Conservation (phyloP, 2,329 filamentous ascomycete genomes). For the Xylaria sp. region DNA sequence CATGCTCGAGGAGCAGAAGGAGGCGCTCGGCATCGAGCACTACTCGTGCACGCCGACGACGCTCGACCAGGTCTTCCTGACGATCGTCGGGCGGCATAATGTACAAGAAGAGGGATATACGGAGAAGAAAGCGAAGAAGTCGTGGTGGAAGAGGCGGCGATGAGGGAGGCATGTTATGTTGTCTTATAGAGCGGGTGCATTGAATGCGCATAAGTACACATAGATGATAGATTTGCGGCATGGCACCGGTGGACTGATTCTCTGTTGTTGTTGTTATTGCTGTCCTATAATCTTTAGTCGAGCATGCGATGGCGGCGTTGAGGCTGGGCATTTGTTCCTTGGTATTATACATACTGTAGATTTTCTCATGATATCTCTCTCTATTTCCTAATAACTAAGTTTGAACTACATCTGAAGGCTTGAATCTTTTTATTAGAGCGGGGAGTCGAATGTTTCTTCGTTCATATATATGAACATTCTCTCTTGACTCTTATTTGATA, state of each 20-base stretch:
- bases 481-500: background rate
- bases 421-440: background rate
- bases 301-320: constrained; percentile 20
- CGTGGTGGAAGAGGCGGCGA: constrained; percentile 42
- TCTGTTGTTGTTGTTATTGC: background rate
- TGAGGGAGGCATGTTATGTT: background rate
- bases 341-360: constrained; percentile 24
- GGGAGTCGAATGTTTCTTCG: background rate
- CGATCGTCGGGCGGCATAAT: constrained; percentile 83
- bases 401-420: background rate
- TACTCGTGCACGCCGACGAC: constrained; percentile 90
- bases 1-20: constrained; percentile 76
- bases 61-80: constrained; percentile 89
- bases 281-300: background rate
- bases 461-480: background rate
- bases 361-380: constrained; percentile 6
- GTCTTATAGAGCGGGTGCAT: constrained; percentile 4
- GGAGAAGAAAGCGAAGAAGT: constrained; percentile 44
- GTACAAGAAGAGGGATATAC: constrained; percentile 74
- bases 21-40: constrained; percentile 78
- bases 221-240: background rate
- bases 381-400: background rate
- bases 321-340: constrained; percentile 3
- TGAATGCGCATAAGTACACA: background rate
- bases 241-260: background rate